These are phyloP conservation scores for Aspergillus uvarum DNA, from an alignment of 2,329 filamentous ascomycete species.

Conservation along the genomic window DNA sequence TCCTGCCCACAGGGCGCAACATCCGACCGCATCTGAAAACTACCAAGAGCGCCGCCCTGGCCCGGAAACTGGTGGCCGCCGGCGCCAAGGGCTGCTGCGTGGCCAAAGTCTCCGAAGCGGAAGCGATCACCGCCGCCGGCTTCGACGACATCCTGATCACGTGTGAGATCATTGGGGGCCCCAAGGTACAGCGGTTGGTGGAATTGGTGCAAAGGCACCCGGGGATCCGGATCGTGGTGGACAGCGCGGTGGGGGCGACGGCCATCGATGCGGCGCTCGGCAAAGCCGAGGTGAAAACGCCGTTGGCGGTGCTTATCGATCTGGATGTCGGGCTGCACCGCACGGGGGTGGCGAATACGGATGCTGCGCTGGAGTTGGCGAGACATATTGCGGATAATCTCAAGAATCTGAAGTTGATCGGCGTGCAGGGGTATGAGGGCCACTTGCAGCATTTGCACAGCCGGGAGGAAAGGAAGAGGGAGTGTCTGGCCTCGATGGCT, in stretches of 20 bases:
- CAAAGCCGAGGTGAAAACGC: slow-evolving; percentile 36
- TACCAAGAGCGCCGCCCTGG: slow-evolving; percentile 51
- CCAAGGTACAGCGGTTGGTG: slow-evolving; percentile 50
- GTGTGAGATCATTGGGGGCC: slow-evolving; percentile 50
- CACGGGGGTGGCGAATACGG: slow-evolving; percentile 49
- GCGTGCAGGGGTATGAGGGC: slow-evolving; percentile 55
- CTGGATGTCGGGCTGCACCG: slow-evolving; percentile 53
- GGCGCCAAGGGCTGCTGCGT: slow-evolving; percentile 55
- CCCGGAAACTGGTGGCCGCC: slow-evolving; percentile 45
- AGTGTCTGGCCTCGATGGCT: slow-evolving; percentile 50
- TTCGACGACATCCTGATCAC: slow-evolving; percentile 54
- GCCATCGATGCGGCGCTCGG: slow-evolving; percentile 48
- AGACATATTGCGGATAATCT: slow-evolving; percentile 35
- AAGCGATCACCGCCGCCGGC: slow-evolving; percentile 45
- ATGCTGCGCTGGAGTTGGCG: slow-evolving; percentile 43
- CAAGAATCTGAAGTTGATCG: slow-evolving; percentile 46
- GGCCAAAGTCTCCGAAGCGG: slow-evolving; percentile 52
- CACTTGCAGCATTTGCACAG: slow-evolving; percentile 55
- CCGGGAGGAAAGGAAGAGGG: slow-evolving; percentile 40
- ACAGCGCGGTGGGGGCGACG: slow-evolving; percentile 47
- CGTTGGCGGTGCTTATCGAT: slow-evolving; percentile 48
- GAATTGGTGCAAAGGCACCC: slow-evolving; percentile 44
- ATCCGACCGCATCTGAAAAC: slow-evolving; percentile 57
- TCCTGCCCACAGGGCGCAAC: slow-evolving; percentile 47
- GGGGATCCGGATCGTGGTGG: slow-evolving; percentile 49